Base-by-base conservation (phyloP, 1,139 yeast genomes). In the Geotrichum candidum region DNA sequence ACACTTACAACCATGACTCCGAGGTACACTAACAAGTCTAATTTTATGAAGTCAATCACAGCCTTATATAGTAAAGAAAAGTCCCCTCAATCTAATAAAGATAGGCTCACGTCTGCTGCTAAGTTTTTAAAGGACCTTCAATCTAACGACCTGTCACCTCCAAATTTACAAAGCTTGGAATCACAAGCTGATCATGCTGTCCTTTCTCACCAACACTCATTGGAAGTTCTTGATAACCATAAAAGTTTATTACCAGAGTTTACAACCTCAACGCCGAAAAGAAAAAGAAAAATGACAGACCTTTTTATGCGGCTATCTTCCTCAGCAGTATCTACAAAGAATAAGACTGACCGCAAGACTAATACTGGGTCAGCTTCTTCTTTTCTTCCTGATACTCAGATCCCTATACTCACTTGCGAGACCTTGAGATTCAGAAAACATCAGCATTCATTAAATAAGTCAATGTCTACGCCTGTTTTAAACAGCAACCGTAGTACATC, bases 281-380 rank as follows among this genome's bases (percentile, higher is more conserved):
- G 58, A 18, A 60, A 60, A 33, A 46, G 38, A 6, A 63, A 67
- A 57, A 68, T 71, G 27, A 68, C 73, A 6, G 72, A 70, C 54
- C 57, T 71, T 53, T 67, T 71, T 25, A 68, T 72, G 10, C 63
- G 74, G 6, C 62, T 71, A 51, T 68, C 72, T 3, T 64, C 69
- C 23, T 68, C 72, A 15, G 69, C 73, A 1, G 71, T 70, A 5
- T 62, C 73, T 23, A 68, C 73, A 5, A 63, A 73, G 18, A 73
- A 73, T 29, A 70, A 70, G 31, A 18, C 56, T 15, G 54, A 38
- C 22, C 3, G 18, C 13, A 51, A 52, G 25, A 22, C 29, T 18
- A 48, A 18, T 13, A 18, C 27, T 2, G 51, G 25, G n/a, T 25
- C 9, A 27, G 29, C 18, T 18, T 18, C n/a, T 48, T 55, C 25